Base-by-base conservation (phyloP, 441 rosid genomes). In the Omphalea diandra region DNA sequence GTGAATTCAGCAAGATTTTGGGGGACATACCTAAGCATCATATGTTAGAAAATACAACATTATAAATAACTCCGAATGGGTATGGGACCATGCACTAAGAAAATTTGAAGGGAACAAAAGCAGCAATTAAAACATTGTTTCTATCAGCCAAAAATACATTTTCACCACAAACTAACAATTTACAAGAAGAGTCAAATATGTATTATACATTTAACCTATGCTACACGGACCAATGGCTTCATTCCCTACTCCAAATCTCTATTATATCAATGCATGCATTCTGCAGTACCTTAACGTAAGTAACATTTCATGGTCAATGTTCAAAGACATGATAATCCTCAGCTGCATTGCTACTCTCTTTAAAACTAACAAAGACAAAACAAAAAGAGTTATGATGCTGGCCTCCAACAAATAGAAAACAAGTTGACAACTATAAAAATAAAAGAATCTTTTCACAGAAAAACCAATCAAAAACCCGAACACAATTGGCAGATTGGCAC, bases 161-260 rank as follows among this genome's bases (percentile, higher is more conserved):
- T 52, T 33, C 40, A 62, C 35, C 67, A 62, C 29, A 60, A 32
- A 35, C 66, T 52, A 54, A 60, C 22, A 75, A 72, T 80, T 75
- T 78, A 80, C 82, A 81, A 67, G 35, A 71, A 70, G 67, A 54
- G 69, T 74, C 68, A 62, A 59, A 81, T 69, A n/a, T n/a, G n/a
- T n/a, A 81, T 73, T 55, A 60, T 75, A 79, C 68, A 67, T 76
- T 68, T 77, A 61, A 43, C 38, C 79, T 80, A 77, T n/a, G 38
- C 84, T 79, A 76, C 76, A 65, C 81, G 87, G 87, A 83, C 87
- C 87, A 38, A 71, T 69, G 81, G 87, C 87, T 83, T 81, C 87
- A 81, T 81, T 81, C 84, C 87, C 87, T 35, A 73, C 71, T 59
- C 47, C 81, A 73, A 53, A 68, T 78, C 70, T 44, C 47, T 63